These are phyloP conservation scores for Tricholoma saponaceum DNA, from an alignment of 768 basidiomycete genomes.

Conservation along the genomic window DNA sequence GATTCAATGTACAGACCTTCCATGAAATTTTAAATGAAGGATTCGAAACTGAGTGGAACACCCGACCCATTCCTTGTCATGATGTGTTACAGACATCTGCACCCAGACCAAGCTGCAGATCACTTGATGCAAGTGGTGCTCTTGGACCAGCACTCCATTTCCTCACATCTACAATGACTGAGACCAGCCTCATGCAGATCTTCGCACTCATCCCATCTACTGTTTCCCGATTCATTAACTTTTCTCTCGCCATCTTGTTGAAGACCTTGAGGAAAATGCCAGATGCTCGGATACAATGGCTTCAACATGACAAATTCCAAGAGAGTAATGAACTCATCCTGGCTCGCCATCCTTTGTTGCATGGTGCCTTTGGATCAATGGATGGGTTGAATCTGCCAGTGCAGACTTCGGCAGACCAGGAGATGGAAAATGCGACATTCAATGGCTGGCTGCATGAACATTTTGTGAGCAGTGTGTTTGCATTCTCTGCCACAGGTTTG, in stretches of 20 bases:
- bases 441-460: background rate
- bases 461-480: background rate
- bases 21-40: background rate
- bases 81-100: background rate
- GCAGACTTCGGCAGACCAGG: background rate
- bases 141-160: background rate
- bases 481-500: background rate
- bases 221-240: background rate
- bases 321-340: background rate
- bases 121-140: background rate
- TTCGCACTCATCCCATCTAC: background rate
- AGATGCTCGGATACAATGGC: background rate
- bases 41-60: background rate
- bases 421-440: background rate
- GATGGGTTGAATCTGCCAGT: background rate
- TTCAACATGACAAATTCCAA: background rate
- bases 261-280: background rate
- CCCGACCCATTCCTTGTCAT: background rate
- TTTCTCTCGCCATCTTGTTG: background rate
- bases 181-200: background rate
- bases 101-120: background rate
- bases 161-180: background rate
- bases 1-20: too few relatives aligned
- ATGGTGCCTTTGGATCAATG: background rate
- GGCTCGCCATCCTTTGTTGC: background rate